A percentile compares a stretch with the other conserved stretches of the same genome.
Conservation (phyloP, 345 rosid species). For the Eucalyptus viminalis region DNA sequence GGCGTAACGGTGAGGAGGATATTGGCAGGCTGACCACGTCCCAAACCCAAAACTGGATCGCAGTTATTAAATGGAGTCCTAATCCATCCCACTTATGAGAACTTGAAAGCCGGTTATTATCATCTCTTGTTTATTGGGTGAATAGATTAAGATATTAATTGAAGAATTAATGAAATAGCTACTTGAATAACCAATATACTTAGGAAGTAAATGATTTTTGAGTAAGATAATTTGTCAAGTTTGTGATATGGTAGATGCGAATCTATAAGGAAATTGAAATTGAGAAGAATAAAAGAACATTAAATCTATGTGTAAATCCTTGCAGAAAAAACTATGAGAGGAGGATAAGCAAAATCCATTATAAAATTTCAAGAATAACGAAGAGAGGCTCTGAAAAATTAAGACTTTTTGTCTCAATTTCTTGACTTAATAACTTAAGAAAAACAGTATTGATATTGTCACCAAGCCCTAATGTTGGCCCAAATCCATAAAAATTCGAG, state of each 20-base stretch:
- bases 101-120: neutral
- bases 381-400: no score
- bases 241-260: rapidly evolving
- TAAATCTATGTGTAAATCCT: rapidly evolving
- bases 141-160: no score
- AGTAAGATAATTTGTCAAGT: neutral
- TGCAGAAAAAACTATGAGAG: rapidly evolving
- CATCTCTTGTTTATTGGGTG: neutral
- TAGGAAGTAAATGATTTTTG: neutral
- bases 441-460: no score
- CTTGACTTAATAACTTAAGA: no score
- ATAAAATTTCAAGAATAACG: no score
- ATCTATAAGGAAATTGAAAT: rapidly evolving
- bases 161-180: neutral
- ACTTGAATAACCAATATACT: neutral
- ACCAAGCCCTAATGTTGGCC: no score
- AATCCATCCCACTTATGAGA: neutral
- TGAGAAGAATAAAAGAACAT: no score
- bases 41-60: neutral
- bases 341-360: no score
- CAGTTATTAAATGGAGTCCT: neutral
- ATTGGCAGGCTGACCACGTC: neutral
- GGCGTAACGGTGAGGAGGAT: neutral
- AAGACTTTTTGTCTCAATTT: no score
- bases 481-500: no score